phyloP scores from a whole-genome alignment of 129 eudicot genomes.

The Saussurea involucrata region DNA sequence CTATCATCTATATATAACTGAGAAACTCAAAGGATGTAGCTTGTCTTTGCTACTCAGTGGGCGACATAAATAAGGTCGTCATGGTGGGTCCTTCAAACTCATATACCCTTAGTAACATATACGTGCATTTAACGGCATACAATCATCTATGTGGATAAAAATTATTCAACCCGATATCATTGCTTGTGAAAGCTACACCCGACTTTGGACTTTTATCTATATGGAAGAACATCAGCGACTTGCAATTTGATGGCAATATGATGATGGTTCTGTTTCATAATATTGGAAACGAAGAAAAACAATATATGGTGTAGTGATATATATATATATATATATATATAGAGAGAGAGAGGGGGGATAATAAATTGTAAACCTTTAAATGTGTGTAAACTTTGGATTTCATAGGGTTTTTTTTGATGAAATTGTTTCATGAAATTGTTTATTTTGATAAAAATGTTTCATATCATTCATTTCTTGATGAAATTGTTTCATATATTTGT shows the following conservation, averaged over 20 bases:
- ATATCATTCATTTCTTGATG: no score
- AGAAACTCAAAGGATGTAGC: not conserved
- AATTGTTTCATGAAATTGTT: no score
- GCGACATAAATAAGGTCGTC: not conserved
- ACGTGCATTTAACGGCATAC: not conserved
- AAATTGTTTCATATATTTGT: no score
- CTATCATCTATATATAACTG: not conserved
- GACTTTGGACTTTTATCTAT: not conserved
- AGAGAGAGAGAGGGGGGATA: no score
- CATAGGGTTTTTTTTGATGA: no score
- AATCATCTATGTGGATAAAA: not conserved
- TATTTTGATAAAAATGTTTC: no score
- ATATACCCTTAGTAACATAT: not conserved
- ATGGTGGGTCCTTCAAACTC: not conserved
- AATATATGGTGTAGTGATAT: not conserved
- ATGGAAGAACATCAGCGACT: not conserved
- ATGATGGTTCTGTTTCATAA: not conserved
- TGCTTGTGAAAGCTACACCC: not conserved
- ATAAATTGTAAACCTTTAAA: no score
- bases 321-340: not conserved
- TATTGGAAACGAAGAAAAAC: not conserved
- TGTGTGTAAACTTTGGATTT: no score
- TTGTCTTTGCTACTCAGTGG: not conserved
- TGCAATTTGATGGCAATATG: not conserved
- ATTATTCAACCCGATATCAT: not conserved